Evolutionary conservation across 176 grass and related monocot species (phyloP), one percentile per base, ranked within the genome.

Genomic region (Juncus inflexus): DNA sequence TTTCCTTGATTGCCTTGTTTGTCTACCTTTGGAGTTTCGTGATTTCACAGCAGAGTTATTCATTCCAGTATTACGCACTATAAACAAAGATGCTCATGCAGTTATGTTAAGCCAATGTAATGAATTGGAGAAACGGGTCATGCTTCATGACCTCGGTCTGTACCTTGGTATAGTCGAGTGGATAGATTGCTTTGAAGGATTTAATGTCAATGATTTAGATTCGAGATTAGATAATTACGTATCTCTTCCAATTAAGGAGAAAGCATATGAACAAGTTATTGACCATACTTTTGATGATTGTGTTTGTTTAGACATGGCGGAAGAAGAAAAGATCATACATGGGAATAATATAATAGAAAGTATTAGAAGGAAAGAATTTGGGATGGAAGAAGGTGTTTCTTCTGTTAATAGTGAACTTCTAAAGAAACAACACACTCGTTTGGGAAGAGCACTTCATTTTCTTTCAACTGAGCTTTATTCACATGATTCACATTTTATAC

Each of bases 401-500:
- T 66, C 58, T 55, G 15, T 37, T 50, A 63, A 75, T 47, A 69
- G 9, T 75, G 42, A 37, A 41, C 55, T 81, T 53, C 66, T 81
- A 81, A 74, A 75, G 63, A 81, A 81, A 19, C 78, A 81, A 42
- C 78, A 81, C 68, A 70, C 70, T 19, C 78, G 78, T 55, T 63
- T 74, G 52, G 78, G 78, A 62, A 81, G 78, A 52, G 78, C 78
- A 60, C 71, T 81, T 37, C 70, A 81, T 37, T 81, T 69, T 62
- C 56, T 81, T 5, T 81, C 78, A 47, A 70, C 73, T 15, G 78
- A 81, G 49, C 64, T 81, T 60, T 81, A 81, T 75, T 81, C 78
- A 69, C 78, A 81, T 37, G 78, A 81, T 75, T 81, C 78, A 36
- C 78, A 81, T 81, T 71, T 81, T 68, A 63, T 81, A 73, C 63